These are phyloP conservation scores for Obelidium mucronatum DNA, from an alignment of 192 early-diverging fungal genomes.

Conservation along the genomic window DNA sequence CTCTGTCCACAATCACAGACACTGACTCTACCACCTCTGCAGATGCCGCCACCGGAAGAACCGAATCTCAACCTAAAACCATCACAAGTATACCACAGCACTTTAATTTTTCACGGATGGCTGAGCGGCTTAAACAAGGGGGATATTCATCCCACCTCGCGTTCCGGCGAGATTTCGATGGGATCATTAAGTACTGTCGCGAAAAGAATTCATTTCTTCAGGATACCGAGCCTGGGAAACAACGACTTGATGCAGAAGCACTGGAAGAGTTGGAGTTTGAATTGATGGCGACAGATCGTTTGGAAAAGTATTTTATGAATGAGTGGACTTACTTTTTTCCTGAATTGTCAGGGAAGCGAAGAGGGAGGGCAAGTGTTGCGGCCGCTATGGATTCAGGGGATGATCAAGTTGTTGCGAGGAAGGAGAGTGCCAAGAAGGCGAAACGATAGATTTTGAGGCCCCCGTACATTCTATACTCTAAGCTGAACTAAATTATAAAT, in stretches of 20 bases:
- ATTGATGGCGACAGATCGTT: not conserved
- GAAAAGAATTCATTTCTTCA: not conserved
- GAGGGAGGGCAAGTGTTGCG: not conserved
- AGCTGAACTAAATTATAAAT: too few species aligned
- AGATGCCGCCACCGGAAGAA: not conserved
- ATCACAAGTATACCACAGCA: not conserved
- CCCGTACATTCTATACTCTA: too few species aligned
- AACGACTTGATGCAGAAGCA: not conserved
- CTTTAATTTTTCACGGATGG: conserved; percentile 1
- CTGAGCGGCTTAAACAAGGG: not conserved
- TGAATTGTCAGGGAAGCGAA: not conserved
- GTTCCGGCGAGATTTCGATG: conserved; percentile 27
- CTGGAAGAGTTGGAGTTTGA: conserved; percentile 11
- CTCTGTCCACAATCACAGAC: not conserved
- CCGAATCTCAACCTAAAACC: not conserved
- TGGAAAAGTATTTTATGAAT: conserved; percentile 32
- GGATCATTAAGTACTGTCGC: not conserved
- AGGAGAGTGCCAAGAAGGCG: not conserved
- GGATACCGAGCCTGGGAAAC: not conserved
- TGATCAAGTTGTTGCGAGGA: not conserved
- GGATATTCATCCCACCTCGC: not conserved
- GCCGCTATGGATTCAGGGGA: not conserved
- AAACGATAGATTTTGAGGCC: too few species aligned
- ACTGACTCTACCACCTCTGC: not conserved
- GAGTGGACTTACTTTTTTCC: conserved; percentile 33